These are phyloP conservation scores for Chaetothyriales sp. DNA, from an alignment of 2,329 filamentous ascomycete genomes.

Conservation along the genomic window DNA sequence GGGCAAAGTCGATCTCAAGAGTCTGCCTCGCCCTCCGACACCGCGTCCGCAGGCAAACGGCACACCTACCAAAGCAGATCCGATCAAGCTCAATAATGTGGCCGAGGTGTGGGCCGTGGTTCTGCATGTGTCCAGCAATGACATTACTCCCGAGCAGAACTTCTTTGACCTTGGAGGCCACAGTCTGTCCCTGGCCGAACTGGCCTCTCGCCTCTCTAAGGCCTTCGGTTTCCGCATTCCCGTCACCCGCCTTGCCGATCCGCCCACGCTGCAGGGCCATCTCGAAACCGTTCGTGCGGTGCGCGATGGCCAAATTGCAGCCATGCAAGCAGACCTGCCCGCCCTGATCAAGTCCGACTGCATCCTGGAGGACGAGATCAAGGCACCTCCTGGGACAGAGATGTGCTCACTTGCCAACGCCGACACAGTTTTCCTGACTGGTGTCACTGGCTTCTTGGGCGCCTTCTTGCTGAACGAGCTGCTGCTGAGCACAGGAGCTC, in stretches of 20 bases:
- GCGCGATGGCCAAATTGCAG: constrained; percentile 56
- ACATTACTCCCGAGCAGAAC: constrained; percentile 54
- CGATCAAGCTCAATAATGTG: constrained; percentile 51
- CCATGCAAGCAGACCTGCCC: constrained; percentile 60
- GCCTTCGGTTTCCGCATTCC: constrained; percentile 60
- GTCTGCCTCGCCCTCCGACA: constrained; percentile 49
- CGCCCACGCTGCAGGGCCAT: constrained; percentile 57
- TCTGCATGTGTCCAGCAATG: constrained; percentile 46
- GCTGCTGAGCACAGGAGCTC: constrained; percentile 51
- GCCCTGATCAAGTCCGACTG: constrained; percentile 53
- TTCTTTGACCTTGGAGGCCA: constrained; percentile 75
- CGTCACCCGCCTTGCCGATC: constrained; percentile 54
- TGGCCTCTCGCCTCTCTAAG: constrained; percentile 54
- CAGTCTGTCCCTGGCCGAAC: constrained; percentile 60
- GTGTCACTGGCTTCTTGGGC: constrained; percentile 61
- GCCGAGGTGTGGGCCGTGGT: constrained; percentile 57
- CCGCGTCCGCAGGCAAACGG: constrained; percentile 23
- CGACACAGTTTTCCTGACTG: constrained; percentile 55
- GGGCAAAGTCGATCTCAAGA: constrained; percentile 61
- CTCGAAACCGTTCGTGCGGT: constrained; percentile 54
- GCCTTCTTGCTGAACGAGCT: constrained; percentile 58
- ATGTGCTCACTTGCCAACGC: constrained; percentile 49
- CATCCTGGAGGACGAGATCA: constrained; percentile 53
- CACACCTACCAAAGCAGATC: constrained; percentile 39
- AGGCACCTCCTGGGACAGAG: constrained; percentile 34